A percentile compares a stretch with the other conserved stretches of the same genome.
phyloP scores from a whole-genome alignment of 2,329 filamentous ascomycete species.

The Graphilbum fragrans region DNA sequence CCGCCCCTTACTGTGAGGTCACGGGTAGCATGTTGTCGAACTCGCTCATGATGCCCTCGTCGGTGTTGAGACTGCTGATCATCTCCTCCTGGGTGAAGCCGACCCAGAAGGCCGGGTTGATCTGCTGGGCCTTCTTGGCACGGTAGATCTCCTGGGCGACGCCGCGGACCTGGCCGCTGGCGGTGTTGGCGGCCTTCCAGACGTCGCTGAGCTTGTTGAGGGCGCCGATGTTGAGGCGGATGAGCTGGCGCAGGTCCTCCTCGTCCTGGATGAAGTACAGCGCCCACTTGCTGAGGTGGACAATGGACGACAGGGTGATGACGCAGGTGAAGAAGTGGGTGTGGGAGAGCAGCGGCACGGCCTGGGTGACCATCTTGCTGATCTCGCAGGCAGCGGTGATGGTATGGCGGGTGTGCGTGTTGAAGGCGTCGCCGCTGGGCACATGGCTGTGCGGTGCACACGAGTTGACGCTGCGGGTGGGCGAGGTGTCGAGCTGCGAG shows the following conservation, averaged over 20 bases:
- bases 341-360: conserved; percentile 58
- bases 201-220: conserved; percentile 56
- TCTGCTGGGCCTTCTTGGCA: conserved; percentile 42
- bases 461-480: conserved; percentile 46
- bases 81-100: conserved; percentile 42
- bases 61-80: conserved; percentile 39
- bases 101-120: conserved; percentile 40
- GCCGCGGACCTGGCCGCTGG: conserved; percentile 60
- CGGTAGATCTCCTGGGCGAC: conserved; percentile 68
- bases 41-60: conserved; percentile 47
- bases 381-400: conserved; percentile 69
- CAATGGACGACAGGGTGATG: conserved; percentile 65
- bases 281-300: conserved; percentile 71
- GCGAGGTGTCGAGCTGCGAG: conserved; percentile 58
- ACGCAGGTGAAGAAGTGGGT: conserved; percentile 78
- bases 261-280: conserved; percentile 50
- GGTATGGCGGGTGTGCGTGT: conserved; percentile 66
- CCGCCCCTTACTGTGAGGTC: conserved; percentile 9
- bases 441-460: conserved; percentile 50
- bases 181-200: conserved; percentile 61
- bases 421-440: conserved; percentile 38
- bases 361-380: conserved; percentile 61
- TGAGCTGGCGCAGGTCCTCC: conserved; percentile 58
- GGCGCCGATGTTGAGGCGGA: conserved; percentile 67
- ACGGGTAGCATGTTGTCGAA: conserved; percentile 30